A percentile compares a stretch with the other conserved stretches of the same genome.
Evolutionary conservation across 2,329 filamentous ascomycete genomes (phyloP).

Genomic region (Ascomycota sp.): DNA sequence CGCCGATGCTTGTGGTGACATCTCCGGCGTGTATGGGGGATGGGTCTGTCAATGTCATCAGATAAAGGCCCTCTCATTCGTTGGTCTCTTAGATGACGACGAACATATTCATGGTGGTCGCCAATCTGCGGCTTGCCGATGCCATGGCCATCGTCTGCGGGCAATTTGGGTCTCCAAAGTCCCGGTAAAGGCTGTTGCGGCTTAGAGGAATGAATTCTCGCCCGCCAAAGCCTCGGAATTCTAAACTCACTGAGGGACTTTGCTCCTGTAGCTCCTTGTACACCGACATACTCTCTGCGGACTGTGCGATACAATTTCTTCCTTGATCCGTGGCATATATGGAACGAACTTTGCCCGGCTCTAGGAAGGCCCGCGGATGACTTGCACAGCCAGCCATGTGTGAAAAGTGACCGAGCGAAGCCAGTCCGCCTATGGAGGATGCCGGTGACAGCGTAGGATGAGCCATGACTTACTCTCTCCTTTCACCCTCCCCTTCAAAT

Average conservation of each 20-base stretch:
- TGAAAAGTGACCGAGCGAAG: slow-evolving; percentile 1
- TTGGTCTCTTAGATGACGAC: too few species aligned
- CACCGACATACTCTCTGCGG: not conserved
- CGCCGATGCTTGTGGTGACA: slow-evolving; percentile 23
- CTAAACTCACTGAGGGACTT: not conserved
- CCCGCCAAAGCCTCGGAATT: not conserved
- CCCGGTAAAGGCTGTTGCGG: not conserved
- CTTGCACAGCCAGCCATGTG: not conserved
- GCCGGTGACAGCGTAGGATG: slow-evolving; percentile 24
- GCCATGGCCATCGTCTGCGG: too few species aligned
- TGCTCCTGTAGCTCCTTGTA: slow-evolving; percentile 1
- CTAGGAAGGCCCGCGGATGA: not conserved
- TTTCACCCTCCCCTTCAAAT: too few species aligned
- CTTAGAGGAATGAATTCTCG: not conserved
- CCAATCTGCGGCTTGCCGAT: too few species aligned
- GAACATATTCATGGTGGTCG: not conserved
- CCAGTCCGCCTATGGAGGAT: slow-evolving; percentile 11
- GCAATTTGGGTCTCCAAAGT: too few species aligned
- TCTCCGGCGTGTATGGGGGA: slow-evolving; percentile 21
- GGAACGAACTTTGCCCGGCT: not conserved
- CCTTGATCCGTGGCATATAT: not conserved
- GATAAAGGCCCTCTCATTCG: not conserved
- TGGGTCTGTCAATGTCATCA: slow-evolving; percentile 4
- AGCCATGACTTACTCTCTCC: slow-evolving; percentile 9
- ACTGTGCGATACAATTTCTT: not conserved